Evolutionary conservation across 345 rosid species (phyloP).

Genomic region (Camelina hispida): DNA sequence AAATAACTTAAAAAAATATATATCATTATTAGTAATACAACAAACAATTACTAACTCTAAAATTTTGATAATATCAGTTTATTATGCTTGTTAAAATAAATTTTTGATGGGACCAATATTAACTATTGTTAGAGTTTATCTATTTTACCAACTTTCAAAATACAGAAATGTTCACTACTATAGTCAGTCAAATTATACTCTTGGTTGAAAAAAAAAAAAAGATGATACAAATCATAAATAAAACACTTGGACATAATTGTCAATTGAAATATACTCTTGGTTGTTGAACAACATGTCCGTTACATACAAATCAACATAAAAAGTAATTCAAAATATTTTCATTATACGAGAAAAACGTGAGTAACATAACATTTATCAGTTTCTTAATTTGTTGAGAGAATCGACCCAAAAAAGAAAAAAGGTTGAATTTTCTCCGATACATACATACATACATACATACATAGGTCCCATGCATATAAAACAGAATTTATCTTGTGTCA

Average conservation of each 20-base stretch:
- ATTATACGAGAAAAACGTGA: neutral
- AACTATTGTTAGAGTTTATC: too few relatives aligned
- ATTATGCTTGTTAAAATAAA: neutral
- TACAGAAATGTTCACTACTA: too few relatives aligned
- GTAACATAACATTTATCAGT: neutral
- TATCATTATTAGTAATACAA: neutral
- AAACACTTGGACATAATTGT: too few relatives aligned
- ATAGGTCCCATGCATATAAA: slow-evolving; percentile 2
- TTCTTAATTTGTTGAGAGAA: neutral
- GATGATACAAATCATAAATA: too few relatives aligned
- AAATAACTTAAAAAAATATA: neutral
- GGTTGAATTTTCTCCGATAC: neutral
- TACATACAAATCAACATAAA: neutral
- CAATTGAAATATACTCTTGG: neutral
- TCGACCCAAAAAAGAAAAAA: too few relatives aligned
- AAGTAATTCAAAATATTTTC: neutral
- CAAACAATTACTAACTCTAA: neutral
- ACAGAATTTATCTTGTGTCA: slow-evolving; percentile 25
- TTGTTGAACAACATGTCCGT: neutral
- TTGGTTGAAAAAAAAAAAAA: neutral
- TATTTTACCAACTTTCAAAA: too few relatives aligned
- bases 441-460: neutral
- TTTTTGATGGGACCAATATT: neutral
- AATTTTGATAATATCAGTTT: neutral
- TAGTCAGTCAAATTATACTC: too few relatives aligned